These are phyloP conservation scores for Streptanthus diversifolius DNA, from an alignment of 345 rosid species.

Conservation along the genomic window DNA sequence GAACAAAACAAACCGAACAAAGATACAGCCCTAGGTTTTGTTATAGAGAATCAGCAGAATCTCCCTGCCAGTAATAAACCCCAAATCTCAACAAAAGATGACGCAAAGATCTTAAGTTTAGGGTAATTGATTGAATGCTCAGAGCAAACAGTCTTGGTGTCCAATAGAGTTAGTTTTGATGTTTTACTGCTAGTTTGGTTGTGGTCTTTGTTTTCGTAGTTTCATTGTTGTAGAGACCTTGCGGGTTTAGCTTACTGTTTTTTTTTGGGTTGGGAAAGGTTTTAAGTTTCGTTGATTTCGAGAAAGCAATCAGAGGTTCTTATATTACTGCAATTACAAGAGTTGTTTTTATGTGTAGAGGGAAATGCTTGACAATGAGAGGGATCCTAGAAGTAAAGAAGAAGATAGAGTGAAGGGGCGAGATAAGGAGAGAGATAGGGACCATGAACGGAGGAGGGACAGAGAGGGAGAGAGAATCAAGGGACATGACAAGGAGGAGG, in stretches of 20 bases:
- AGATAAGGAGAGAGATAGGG: constrained; percentile 35
- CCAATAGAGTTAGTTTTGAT: not conserved
- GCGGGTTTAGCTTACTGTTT: not conserved
- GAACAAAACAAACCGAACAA: not conserved
- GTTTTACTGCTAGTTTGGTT: not conserved
- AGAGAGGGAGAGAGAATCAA: constrained; percentile 33
- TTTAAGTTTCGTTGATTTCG: not conserved
- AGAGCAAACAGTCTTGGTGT: not conserved
- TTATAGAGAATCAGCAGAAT: not conserved
- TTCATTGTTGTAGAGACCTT: too few relatives aligned
- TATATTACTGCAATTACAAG: not conserved
- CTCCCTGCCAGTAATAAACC: too few relatives aligned
- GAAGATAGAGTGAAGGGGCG: constrained; percentile 45
- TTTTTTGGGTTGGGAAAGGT: too few relatives aligned
- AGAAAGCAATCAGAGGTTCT: not conserved
- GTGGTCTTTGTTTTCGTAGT: too few relatives aligned
- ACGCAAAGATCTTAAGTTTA: not conserved
- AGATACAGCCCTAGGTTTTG: not conserved
- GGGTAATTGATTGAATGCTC: not conserved
- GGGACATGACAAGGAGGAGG: constrained; percentile 21
- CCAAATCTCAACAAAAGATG: not conserved
- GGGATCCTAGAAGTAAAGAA: constrained; percentile 49
- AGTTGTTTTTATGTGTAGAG: constrained; percentile 37
- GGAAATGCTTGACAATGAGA: constrained; percentile 50
- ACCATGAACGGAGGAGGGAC: constrained; percentile 26